Conservation (phyloP, 768 basidiomycete species). For the Phaeotremella fagi region DNA sequence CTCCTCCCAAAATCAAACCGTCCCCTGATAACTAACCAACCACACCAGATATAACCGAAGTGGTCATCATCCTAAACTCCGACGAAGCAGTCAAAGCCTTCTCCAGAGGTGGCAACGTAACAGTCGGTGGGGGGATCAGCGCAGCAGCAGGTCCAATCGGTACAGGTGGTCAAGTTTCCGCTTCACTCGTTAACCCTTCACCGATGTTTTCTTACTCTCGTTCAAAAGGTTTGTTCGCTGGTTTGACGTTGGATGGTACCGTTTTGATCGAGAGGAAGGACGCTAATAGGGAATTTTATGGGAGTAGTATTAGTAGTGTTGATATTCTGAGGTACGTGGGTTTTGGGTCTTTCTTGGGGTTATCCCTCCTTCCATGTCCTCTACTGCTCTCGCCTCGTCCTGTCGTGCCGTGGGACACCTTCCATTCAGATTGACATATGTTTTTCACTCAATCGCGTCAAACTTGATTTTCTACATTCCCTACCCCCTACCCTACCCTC, state of each 20-base stretch:
- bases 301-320: conserved; percentile 76
- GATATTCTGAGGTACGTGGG: conserved; percentile 69
- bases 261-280: conserved; percentile 92
- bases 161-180: conserved; percentile 83
- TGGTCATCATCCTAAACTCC: conserved; percentile 93
- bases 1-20: neutral
- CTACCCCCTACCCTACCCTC: too few relatives aligned
- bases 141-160: conserved; percentile 91
- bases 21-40: neutral
- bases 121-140: conserved; percentile 67
- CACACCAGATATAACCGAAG: conserved; percentile 55
- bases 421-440: neutral
- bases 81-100: conserved; percentile 95
- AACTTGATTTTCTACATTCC: too few relatives aligned
- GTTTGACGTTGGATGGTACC: conserved; percentile 89
- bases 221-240: conserved; percentile 93
- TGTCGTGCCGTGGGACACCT: too few relatives aligned
- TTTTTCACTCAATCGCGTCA: too few relatives aligned
- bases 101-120: conserved; percentile 90
- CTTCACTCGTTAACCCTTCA: conserved; percentile 70
- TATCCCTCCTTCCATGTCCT: too few relatives aligned
- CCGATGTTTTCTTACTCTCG: conserved; percentile 98
- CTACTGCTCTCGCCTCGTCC: too few relatives aligned
- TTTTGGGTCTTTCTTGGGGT: too few relatives aligned
- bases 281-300: conserved; percentile 94